Evolutionary conservation across 768 basidiomycete genomes (phyloP).

Genomic region (Tulasnella calospora): DNA sequence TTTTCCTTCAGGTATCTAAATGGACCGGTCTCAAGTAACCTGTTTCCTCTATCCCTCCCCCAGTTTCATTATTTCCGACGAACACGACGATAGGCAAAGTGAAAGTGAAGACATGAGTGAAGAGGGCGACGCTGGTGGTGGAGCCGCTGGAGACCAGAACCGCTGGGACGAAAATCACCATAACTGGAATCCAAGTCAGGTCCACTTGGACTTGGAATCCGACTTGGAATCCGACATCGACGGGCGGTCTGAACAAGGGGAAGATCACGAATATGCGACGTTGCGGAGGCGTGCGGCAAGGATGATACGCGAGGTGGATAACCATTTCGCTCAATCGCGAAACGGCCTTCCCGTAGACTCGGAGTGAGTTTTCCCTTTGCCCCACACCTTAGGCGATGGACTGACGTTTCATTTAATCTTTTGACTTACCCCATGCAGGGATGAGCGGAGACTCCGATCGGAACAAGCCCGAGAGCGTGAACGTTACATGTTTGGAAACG

Average conservation of each 20-base stretch:
- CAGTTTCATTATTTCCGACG: slow-evolving; percentile 4
- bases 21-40: not conserved
- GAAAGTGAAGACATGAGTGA: not conserved
- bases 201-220: not conserved
- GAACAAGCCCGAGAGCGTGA: slow-evolving; percentile 16
- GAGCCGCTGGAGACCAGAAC: not conserved
- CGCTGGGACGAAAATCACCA: not conserved
- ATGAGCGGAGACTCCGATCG: slow-evolving; percentile 4
- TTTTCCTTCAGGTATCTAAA: not conserved
- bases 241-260: not conserved
- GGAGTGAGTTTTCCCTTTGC: not conserved
- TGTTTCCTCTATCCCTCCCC: not conserved
- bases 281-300: not conserved
- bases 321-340: not conserved
- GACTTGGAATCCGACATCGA: not conserved
- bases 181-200: not conserved
- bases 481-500: slow-evolving; percentile 12
- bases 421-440: not conserved
- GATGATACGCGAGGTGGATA: not conserved
- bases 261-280: not conserved
- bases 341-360: not conserved
- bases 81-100: not conserved
- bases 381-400: not conserved
- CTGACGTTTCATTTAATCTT: not conserved
- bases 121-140: not conserved